phyloP scores from a whole-genome alignment of 176 grass and related monocot genomes.

The Zoysia pacifica region DNA sequence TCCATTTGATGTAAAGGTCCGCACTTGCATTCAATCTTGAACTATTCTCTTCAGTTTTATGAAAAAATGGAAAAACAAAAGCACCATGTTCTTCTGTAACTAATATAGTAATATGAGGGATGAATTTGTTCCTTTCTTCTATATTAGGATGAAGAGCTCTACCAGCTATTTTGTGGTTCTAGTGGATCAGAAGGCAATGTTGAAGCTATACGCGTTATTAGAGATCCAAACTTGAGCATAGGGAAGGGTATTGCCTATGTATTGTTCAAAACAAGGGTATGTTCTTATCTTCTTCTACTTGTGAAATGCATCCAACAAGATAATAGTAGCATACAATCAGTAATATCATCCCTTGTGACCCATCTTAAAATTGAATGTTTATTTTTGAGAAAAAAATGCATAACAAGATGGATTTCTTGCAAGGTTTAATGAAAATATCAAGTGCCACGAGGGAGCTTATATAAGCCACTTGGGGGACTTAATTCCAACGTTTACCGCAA shows the following conservation, averaged over 20 bases:
- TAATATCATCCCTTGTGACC: neutral
- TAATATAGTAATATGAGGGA: neutral
- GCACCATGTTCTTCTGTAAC: slow-evolving; percentile 10
- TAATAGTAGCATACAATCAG: neutral
- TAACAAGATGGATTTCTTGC: neutral
- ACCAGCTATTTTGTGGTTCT: slow-evolving; percentile 69
- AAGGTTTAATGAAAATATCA: neutral
- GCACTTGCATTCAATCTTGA: slow-evolving; percentile 13
- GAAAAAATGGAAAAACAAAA: neutral
- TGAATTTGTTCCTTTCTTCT: slow-evolving; percentile 29
- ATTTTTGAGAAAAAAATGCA: neutral
- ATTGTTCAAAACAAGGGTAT: slow-evolving; percentile 97
- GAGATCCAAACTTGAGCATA: slow-evolving; percentile 74
- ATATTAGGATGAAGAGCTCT: slow-evolving; percentile 93
- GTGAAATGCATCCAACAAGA: neutral
- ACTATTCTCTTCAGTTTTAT: slow-evolving; percentile 7
- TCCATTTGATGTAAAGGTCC: slow-evolving; percentile 95
- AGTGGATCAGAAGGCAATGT: slow-evolving; percentile 61
- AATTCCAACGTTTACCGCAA: neutral
- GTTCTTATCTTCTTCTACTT: slow-evolving; percentile 18
- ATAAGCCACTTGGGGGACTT: no score
- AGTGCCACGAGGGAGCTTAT: neutral
- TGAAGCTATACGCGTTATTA: slow-evolving; percentile 87
- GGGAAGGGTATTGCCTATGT: slow-evolving; percentile 96
- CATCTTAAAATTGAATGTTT: neutral